Evolutionary conservation across 768 basidiomycete species (phyloP), one percentile per base, ranked within the genome.

Genomic region (Ramaria sp.): DNA sequence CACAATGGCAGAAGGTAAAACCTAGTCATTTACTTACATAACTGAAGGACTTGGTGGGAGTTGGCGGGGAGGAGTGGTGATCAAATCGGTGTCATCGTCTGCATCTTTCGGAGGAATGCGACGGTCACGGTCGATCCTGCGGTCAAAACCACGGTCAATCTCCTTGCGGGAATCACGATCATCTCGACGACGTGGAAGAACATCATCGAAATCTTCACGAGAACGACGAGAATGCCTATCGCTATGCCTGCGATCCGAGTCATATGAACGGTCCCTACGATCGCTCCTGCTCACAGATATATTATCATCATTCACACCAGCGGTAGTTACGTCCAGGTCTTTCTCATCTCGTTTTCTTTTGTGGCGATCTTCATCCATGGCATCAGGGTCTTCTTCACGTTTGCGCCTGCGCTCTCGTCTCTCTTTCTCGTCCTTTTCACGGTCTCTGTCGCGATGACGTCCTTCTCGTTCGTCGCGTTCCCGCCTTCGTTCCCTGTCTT

Each of bases 311-410:
- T 39, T 61, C 58, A 69, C 72, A 48, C 69, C 72, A 2, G 75
- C 67, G 58, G 68, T 66, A 25, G 70, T 69, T 39, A 70, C 70
- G 53, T 77, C 76, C 32, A 71, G 67, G 44, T 68, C 71, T 53
- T 79, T 82, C 59, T 83, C 80, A 28, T 74, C 72, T 60, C 72
- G 73, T 67, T 79, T 85, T 64, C 85, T 76, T 65, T 90, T 89
- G 47, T 69, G 68, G 51, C 83, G 78, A 34, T 81, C 78, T 49
- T 79, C 81, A 18, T 75, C 73, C n/a, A 63, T 65, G 16, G 63
- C 62, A 43, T 77, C 78, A 18, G 80, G 71, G 25, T 84, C 79
- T 50, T 88, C 85, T 25, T 71, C 73, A 61, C 85, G 75, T 67
- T 84, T 85, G 59, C 88, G 78, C 48, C 85, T 75, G 56, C 78